Evolutionary conservation across 2,329 filamentous ascomycete species (phyloP).

Genomic region (Malbranchea cinnamomea): DNA sequence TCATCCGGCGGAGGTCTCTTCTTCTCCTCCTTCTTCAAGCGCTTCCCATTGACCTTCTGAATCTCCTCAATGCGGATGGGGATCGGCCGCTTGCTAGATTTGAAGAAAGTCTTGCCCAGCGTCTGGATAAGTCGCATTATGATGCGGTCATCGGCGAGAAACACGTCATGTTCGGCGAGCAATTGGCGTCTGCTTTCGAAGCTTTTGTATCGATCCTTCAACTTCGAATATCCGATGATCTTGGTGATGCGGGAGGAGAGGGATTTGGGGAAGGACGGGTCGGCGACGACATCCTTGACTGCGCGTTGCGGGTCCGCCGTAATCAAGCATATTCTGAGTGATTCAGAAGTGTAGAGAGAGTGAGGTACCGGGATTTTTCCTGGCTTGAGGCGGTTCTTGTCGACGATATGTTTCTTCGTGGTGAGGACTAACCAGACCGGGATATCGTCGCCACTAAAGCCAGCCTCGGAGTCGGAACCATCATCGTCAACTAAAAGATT

Average conservation of each 20-base stretch:
- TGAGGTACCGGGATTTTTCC: constrained; percentile 68
- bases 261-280: constrained; percentile 53
- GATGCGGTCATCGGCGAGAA: constrained; percentile 83
- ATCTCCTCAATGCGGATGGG: constrained; percentile 58
- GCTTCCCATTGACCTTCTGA: constrained; percentile 45
- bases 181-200: constrained; percentile 81
- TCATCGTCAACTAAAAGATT: constrained; percentile 37
- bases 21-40: constrained; percentile 41
- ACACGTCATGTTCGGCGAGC: constrained; percentile 74
- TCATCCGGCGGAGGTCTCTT: constrained; percentile 30
- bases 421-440: constrained; percentile 47
- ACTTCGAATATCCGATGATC: constrained; percentile 68
- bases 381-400: constrained; percentile 69
- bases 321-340: constrained; percentile 68
- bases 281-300: constrained; percentile 77
- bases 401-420: constrained; percentile 52
- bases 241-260: constrained; percentile 54
- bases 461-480: constrained; percentile 32
- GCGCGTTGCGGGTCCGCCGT: constrained; percentile 67
- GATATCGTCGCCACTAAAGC: constrained; percentile 30
- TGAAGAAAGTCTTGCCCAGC: constrained; percentile 89
- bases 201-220: constrained; percentile 77
- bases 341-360: constrained; percentile 52
- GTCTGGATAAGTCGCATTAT: constrained; percentile 54
- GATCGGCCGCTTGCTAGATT: constrained; percentile 73